phyloP scores from a whole-genome alignment of 1,139 yeast species.

The Candida glucosophila region DNA sequence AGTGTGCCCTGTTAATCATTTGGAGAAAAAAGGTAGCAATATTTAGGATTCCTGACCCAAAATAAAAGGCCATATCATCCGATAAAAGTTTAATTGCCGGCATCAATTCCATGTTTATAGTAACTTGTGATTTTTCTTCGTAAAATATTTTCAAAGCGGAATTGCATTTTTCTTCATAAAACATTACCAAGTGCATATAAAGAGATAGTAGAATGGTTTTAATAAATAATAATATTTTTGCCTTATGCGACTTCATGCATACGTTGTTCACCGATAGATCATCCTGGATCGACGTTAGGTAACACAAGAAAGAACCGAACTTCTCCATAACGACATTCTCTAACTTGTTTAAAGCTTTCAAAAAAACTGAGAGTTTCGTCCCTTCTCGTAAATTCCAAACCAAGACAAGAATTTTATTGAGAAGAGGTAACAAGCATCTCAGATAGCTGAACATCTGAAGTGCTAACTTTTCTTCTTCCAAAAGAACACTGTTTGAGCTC shows the following conservation, averaged over 20 bases:
- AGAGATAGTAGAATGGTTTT: background rate
- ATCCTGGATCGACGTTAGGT: background rate
- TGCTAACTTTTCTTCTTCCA: background rate
- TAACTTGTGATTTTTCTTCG: background rate
- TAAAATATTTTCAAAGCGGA: background rate
- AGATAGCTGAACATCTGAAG: too few relatives aligned
- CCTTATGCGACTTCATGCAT: background rate
- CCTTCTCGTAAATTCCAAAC: background rate
- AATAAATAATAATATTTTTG: background rate
- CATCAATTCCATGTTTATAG: background rate
- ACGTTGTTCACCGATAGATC: background rate
- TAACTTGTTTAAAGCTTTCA: background rate
- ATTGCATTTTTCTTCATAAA: background rate
- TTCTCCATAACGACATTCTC: background rate
- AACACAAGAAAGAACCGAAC: background rate
- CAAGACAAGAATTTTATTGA: background rate
- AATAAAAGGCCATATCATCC: background rate
- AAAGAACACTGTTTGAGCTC: slow-evolving; percentile 1
- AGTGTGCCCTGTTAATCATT: background rate
- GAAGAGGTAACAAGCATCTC: too few relatives aligned
- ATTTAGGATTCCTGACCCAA: background rate
- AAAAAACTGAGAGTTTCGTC: background rate
- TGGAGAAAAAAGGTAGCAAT: background rate
- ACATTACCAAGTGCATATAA: background rate
- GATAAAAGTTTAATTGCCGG: background rate